Conservation (phyloP, 106 monocot genomes). For the Hemerocallis citrina region DNA sequence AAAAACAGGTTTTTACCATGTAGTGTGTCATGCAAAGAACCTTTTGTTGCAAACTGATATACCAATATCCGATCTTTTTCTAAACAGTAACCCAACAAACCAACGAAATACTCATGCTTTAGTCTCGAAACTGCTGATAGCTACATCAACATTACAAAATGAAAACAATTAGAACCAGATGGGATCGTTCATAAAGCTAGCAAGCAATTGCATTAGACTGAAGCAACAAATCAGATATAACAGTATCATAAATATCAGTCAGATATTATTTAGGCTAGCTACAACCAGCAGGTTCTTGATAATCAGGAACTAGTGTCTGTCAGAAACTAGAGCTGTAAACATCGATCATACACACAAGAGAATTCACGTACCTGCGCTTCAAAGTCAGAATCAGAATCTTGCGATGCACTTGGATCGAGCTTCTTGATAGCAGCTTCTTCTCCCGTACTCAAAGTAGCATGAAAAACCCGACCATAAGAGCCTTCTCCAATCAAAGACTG, state of each 20-base stretch:
- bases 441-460: constrained; percentile 45
- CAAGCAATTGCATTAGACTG: no score
- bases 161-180: constrained; percentile 1
- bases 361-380: constrained; percentile 69
- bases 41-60: constrained; percentile 48
- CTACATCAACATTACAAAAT: constrained; percentile 23
- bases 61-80: constrained; percentile 37
- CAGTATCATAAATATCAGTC: no score
- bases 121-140: constrained; percentile 53
- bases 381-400: constrained; percentile 66
- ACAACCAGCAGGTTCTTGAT: no score
- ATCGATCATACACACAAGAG: no score
- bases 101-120: constrained; percentile 43
- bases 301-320: no score
- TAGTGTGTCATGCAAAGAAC: constrained; percentile 55
- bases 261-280: no score
- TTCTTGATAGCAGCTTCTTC: constrained; percentile 65
- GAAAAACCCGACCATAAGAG: constrained; percentile 65
- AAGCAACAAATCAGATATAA: no score
- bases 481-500: constrained; percentile 79
- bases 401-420: constrained; percentile 48
- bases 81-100: constrained; percentile 52
- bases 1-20: constrained; percentile 31
- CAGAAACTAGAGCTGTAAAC: no score
- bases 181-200: no score